Percentiles rank a stretch among this genome's conserved stretches.
phyloP scores from a whole-genome alignment of 176 grass and related monocot genomes.

The Aegilops longissima region DNA sequence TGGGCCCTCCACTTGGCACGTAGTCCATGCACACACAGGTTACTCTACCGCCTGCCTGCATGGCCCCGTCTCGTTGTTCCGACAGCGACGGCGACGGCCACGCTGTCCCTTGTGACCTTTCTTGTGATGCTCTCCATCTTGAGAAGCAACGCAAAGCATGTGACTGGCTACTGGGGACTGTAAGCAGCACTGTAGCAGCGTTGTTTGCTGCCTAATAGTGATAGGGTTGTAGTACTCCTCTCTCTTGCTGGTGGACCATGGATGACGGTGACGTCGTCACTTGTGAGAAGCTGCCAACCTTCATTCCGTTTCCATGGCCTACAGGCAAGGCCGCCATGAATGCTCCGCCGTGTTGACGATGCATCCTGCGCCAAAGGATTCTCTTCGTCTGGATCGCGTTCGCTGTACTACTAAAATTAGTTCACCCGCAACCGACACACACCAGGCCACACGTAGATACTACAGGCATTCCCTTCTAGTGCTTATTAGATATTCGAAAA shows the following conservation, averaged over 20 bases:
- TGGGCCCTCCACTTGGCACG: neutral
- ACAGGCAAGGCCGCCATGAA: neutral
- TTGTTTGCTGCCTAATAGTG: too few relatives aligned
- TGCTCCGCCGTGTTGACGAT: neutral
- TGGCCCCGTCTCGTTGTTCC: neutral
- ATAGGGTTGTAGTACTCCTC: too few relatives aligned
- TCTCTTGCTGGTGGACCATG: too few relatives aligned
- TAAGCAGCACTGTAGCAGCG: too few relatives aligned
- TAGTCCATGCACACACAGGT: neutral
- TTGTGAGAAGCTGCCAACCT: neutral
- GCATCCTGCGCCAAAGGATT: neutral
- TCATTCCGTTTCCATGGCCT: slow-evolving; percentile 8
- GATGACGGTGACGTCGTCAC: too few relatives aligned
- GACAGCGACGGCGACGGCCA: slow-evolving; percentile 3
- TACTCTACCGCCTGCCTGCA: too few relatives aligned
- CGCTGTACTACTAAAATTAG: too few relatives aligned
- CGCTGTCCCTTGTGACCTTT: neutral
- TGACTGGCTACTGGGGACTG: neutral
- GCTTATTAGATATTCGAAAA: too few relatives aligned
- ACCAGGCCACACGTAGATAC: too few relatives aligned
- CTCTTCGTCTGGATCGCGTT: neutral
- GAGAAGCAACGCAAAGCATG: too few relatives aligned
- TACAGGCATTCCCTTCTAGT: too few relatives aligned
- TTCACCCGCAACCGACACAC: too few relatives aligned
- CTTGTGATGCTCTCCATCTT: neutral